These are phyloP conservation scores for Silene conica DNA, from an alignment of 148 eudicot genomes.

Conservation along the genomic window DNA sequence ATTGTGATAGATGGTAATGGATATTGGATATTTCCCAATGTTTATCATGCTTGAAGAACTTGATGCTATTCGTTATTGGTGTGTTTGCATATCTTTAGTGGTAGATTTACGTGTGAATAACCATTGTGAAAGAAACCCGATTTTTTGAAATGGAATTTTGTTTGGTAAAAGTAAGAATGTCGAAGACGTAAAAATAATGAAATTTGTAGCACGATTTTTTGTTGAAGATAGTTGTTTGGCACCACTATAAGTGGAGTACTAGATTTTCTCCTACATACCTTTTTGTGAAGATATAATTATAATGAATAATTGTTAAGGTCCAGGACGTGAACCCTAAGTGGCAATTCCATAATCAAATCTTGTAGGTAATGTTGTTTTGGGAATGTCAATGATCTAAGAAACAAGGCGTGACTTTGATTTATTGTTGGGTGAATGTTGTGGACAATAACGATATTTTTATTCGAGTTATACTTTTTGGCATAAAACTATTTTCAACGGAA, in stretches of 20 bases:
- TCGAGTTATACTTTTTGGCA: not conserved
- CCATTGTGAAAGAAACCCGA: not conserved
- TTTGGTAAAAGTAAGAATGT: not conserved
- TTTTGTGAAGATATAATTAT: not conserved
- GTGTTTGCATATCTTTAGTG: too few species aligned
- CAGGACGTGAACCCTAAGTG: not conserved
- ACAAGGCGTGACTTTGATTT: not conserved
- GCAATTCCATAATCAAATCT: not conserved
- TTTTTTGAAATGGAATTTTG: not conserved
- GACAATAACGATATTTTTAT: too few species aligned
- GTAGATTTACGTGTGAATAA: too few species aligned
- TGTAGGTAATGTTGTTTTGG: too few species aligned
- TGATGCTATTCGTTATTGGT: too few species aligned
- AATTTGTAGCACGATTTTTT: not conserved
- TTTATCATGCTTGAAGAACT: too few species aligned
- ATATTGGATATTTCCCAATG: too few species aligned
- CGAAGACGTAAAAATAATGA: not conserved
- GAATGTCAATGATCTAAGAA: not conserved
- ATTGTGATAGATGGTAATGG: too few species aligned
- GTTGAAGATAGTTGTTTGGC: not conserved
- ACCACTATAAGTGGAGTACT: not conserved
- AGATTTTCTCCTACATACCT: not conserved
- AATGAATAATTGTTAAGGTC: not conserved
- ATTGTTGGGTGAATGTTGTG: not conserved
- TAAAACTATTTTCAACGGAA: not conserved